These are phyloP conservation scores for Clonostachys rosea DNA, from an alignment of 2,329 filamentous ascomycete species.

Conservation along the genomic window DNA sequence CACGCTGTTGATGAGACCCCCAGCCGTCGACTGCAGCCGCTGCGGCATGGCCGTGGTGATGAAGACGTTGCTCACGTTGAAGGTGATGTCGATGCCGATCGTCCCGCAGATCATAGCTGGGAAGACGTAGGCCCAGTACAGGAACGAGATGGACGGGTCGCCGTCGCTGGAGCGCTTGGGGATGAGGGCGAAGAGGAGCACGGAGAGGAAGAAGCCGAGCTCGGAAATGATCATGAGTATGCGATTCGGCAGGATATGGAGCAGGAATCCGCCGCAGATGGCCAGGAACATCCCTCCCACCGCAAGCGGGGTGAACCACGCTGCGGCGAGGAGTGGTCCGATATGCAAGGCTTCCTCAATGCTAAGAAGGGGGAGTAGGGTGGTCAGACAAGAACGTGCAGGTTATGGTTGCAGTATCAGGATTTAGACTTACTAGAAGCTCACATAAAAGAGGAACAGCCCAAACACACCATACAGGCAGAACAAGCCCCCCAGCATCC, in stretches of 20 bases:
- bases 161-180: constrained; percentile 43
- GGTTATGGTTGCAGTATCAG: not conserved
- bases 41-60: constrained; percentile 68
- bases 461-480: constrained; percentile 66
- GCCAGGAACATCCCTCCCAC: constrained; percentile 62
- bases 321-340: constrained; percentile 58
- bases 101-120: constrained; percentile 66
- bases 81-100: constrained; percentile 70
- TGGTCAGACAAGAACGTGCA: not conserved
- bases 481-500: constrained; percentile 55
- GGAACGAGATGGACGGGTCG: constrained; percentile 12
- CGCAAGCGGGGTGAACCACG: constrained; percentile 66
- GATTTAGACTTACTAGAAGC: constrained; percentile 52
- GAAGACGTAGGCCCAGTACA: constrained; percentile 72
- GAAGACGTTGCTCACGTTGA: constrained; percentile 72
- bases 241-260: constrained; percentile 61
- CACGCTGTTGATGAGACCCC: constrained; percentile 66
- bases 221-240: constrained; percentile 59
- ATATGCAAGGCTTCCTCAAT: constrained; percentile 45
- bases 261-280: constrained; percentile 57
- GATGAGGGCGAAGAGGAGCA: constrained; percentile 60
- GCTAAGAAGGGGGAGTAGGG: not conserved
- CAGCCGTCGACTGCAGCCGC: constrained; percentile 65
- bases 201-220: constrained; percentile 51
- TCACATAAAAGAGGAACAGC: constrained; percentile 65